Evolutionary conservation across 2,329 filamentous ascomycete species (phyloP).

Genomic region (Curvularia eragrostidis): DNA sequence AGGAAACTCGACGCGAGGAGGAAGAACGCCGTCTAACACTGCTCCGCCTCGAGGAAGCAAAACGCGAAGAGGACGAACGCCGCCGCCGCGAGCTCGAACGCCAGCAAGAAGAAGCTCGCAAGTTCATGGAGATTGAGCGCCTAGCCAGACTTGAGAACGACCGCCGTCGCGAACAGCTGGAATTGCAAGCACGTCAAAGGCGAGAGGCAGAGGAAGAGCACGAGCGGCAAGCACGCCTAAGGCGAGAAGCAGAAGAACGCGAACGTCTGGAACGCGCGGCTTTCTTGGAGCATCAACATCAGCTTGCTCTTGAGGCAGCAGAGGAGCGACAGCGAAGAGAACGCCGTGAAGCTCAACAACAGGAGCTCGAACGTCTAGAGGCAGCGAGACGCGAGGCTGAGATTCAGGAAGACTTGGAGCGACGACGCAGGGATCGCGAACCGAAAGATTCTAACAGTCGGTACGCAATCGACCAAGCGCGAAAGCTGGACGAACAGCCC

Average conservation of each 20-base stretch:
- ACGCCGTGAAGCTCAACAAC: conserved; percentile 37
- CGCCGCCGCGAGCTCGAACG: conserved; percentile 33
- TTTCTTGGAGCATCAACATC: conserved; percentile 37
- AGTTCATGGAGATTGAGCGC: conserved; percentile 37
- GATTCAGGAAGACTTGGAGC: conserved; percentile 35
- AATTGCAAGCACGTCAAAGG: conserved; percentile 37
- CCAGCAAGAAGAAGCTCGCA: conserved; percentile 39
- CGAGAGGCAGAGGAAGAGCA: conserved; percentile 34
- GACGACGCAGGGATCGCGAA: conserved; percentile 36
- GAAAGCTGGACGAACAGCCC: conserved; percentile 36
- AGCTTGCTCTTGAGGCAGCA: conserved; percentile 24
- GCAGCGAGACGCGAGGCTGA: conserved; percentile 39
- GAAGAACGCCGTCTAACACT: conserved; percentile 27
- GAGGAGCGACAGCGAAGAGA: conserved; percentile 38
- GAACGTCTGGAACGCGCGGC: conserved; percentile 39
- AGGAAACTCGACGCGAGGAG: conserved; percentile 30
- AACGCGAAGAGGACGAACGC: conserved; percentile 20
- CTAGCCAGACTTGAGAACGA: conserved; percentile 39
- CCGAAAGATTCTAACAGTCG: conserved; percentile 31
- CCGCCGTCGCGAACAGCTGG: conserved; percentile 36
- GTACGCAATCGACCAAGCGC: conserved; percentile 34
- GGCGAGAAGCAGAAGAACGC: conserved; percentile 37
- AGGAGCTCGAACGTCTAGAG: conserved; percentile 34
- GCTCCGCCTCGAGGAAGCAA: conserved; percentile 27
- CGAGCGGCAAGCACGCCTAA: conserved; percentile 37